A percentile compares a stretch with the other conserved stretches of the same genome.
Conservation (phyloP, 768 basidiomycete genomes). For the Kwoniella mangroviensis region DNA sequence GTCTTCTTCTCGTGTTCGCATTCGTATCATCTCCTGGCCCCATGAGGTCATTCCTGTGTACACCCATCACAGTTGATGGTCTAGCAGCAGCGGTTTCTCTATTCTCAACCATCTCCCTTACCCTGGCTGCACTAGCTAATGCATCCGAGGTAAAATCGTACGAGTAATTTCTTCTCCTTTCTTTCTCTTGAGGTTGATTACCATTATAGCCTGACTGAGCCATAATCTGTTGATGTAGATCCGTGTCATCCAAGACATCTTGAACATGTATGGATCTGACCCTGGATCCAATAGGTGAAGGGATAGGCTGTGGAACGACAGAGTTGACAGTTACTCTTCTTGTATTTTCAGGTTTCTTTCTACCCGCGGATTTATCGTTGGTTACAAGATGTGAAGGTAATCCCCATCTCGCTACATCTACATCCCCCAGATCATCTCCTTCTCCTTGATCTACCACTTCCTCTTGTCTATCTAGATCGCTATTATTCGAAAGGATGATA, state of each 20-base stretch:
- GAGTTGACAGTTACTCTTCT: slow-evolving; percentile 12
- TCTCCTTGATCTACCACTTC: slow-evolving; percentile 3
- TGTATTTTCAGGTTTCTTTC: neutral
- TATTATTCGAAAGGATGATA: neutral
- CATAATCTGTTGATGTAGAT: slow-evolving; percentile 3
- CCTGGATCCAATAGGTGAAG: slow-evolving; percentile 7
- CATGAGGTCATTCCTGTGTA: neutral
- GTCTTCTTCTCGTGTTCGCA: slow-evolving; percentile 1
- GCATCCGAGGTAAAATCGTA: slow-evolving; percentile 21
- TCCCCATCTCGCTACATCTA: slow-evolving; percentile 45
- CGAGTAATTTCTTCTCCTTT: slow-evolving; percentile 3
- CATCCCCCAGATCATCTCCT: slow-evolving; percentile 22
- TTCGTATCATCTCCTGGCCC: neutral
- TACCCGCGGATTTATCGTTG: neutral
- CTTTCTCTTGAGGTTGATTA: neutral
- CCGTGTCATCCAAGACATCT: slow-evolving; percentile 16
- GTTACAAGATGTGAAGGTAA: slow-evolving; percentile 39
- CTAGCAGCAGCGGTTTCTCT: neutral
- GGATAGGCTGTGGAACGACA: slow-evolving; percentile 5
- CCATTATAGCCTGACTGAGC: slow-evolving; percentile 1
- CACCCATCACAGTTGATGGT: slow-evolving; percentile 15
- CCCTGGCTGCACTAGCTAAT: slow-evolving; percentile 11
- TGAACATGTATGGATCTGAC: slow-evolving; percentile 15
- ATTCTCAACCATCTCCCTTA: slow-evolving; percentile 16
- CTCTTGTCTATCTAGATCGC: neutral